Evolutionary conservation across 2,329 filamentous ascomycete species (phyloP), one percentile per base, ranked within the genome.

Genomic region (Harringtonia lauricola): DNA sequence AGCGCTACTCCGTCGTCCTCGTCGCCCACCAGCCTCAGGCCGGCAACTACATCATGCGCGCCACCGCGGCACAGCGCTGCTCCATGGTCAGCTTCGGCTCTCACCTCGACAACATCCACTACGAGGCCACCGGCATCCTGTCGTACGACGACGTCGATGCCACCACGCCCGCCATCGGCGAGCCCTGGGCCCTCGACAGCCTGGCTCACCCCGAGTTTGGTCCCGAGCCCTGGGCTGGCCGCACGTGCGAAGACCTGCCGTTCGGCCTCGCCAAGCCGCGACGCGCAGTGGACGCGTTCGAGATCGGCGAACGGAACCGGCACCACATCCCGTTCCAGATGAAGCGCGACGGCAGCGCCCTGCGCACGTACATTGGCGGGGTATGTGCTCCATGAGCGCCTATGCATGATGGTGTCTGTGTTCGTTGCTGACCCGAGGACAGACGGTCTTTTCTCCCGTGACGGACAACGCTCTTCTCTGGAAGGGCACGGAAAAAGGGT

Each of bases 1-100:
- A 67, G 51, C 58, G 64, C 5, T 63, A 56, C 34, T 61, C 58
- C 7, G 59, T 65, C 8, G 42, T 65, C n/a, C 29, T 66, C 15
- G 49, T 43, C 13, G 57, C 63, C 10, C 52, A 61, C 49, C 58
- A 59, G 48, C 46, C 51, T 5, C 8, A 13, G 1, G 41, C 44
- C 0, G 59, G 59, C 0, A 59, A 58, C 47, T 65, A 65, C 46
- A 49, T 53, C 33, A 58, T 66, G 36, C 57, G 62, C 36, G 66
- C 63, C 1, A 55, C 41, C 1, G 41, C 34, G 2, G 34, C 14
- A 2, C 17, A 14, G 2, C 3, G 14, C 26, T 43, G 41, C 22
- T n/a, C 41, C 24, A 43, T 43, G 41, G 17, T 37, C 15, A 34
- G 13, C 24, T 31, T 37, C 26, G 14, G 8, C 24, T 26, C 22